Evolutionary conservation across 75 land plant genomes (phyloP), one percentile per base, ranked within the genome.

Genomic region (Sequoia sempervirens): DNA sequence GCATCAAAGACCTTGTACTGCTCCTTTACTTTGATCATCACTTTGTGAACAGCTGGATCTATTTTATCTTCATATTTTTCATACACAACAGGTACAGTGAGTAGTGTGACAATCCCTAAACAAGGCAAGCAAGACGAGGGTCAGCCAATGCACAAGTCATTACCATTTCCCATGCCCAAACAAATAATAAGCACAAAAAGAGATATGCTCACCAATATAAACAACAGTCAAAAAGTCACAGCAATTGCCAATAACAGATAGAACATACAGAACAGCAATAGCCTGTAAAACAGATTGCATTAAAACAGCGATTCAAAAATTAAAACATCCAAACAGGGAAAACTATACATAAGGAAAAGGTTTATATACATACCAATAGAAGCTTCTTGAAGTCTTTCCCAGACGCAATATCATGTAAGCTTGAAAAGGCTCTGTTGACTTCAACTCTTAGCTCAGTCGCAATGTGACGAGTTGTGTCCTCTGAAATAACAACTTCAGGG

Each of bases 31-130:
- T 89, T 78, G 52, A 85, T 43, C 34, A 56, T 37, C 45, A 88
- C 91, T 47, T 52, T 86, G 82, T 85, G 87, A 26, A 87, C 89
- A 54, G 80, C 81, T 34, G 89, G 17, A 64, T 94, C 92, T 4
- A 94, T 85, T 46, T 84, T 80, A 79, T 89, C 92, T 86, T 94
- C 92, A 80, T 94, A 84, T 83, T 87, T 92, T 46, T 92, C 94
- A 64, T 94, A 94, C n/a, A 94, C 18, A 18, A 92, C 81, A 1
- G 94, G 95, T 2, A 90, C 45, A 11, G 90, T 91, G 80, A 87
- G 87, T 18, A 86, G 26, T 32, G 84, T 66, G 12, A 90, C 81
- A 47, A 86, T 83, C 0, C 81, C 91, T 90, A 41, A 10, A n/a
- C 2, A 78, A 11, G 28, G 12, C 12, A 38, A 1, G 8, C 12